Percentiles rank a stretch among this genome's conserved stretches.
Evolutionary conservation across 257 asterid species (phyloP).

Genomic region (Euphrasia confusa): DNA sequence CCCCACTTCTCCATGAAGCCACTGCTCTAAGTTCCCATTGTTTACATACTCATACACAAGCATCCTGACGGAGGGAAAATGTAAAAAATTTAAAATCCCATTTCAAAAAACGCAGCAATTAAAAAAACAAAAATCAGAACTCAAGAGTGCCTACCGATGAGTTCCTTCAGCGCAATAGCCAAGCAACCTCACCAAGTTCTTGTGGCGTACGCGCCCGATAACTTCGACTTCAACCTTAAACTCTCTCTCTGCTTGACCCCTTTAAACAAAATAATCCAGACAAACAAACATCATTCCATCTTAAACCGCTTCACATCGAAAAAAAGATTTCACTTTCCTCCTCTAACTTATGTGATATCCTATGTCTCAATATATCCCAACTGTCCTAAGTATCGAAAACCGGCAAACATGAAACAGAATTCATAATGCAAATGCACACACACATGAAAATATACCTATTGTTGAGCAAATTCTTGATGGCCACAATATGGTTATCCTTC

Average conservation of each 20-base stretch:
- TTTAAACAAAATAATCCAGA: conserved; percentile 19
- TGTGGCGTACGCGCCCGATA: conserved; percentile 85
- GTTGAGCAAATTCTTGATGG: conserved; percentile 86
- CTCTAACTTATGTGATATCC: not conserved
- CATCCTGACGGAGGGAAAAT: conserved; percentile 42
- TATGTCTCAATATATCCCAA: not conserved
- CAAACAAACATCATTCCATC: not conserved
- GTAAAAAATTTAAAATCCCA: not conserved
- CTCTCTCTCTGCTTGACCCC: conserved; percentile 96
- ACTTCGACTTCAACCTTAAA: conserved; percentile 95
- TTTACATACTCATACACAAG: conserved; percentile 84
- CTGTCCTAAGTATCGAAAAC: not conserved
- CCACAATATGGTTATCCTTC: conserved; percentile 54
- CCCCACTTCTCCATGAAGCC: conserved; percentile 97
- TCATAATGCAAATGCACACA: not conserved
- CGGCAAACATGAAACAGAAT: not conserved
- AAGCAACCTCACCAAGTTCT: conserved; percentile 84
- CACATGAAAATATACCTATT: conserved; percentile 44
- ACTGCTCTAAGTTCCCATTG: conserved; percentile 87
- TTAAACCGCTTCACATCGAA: not conserved
- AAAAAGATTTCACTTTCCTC: not conserved
- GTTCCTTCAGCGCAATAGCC: conserved; percentile 96
- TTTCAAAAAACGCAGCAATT: not conserved
- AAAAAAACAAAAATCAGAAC: not conserved
- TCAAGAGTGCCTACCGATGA: conserved; percentile 76